Conservation (phyloP, 2,329 filamentous ascomycete species). For the Cercospora sp. region DNA sequence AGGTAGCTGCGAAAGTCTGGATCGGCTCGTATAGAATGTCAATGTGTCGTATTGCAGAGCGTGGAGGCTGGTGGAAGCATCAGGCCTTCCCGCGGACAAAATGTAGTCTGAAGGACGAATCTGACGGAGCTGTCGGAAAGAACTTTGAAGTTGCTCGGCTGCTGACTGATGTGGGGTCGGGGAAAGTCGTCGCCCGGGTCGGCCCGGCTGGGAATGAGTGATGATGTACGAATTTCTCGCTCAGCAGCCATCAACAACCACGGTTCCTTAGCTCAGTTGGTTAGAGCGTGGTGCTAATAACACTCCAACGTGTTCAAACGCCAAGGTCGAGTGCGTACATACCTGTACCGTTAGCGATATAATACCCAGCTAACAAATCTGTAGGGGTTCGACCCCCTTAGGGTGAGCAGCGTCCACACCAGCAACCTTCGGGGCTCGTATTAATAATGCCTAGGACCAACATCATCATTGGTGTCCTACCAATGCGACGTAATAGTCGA, state of each 20-base stretch:
- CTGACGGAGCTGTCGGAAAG: not conserved
- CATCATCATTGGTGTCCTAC: not conserved
- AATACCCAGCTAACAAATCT: no score
- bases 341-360: no score
- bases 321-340: not conserved
- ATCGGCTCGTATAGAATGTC: no score
- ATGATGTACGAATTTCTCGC: not conserved
- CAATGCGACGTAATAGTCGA: not conserved
- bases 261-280: not conserved
- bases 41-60: not conserved
- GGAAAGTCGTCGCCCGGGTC: not conserved
- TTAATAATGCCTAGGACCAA: no score
- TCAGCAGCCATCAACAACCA: not conserved
- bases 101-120: not conserved
- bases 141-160: not conserved
- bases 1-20: no score
- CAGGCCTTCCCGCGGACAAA: not conserved
- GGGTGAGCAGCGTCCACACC: not conserved
- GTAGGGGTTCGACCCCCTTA: not conserved
- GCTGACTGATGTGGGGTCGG: not conserved
- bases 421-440: no score
- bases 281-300: conserved; percentile 1
- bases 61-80: not conserved
- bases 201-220: not conserved
- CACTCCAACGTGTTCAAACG: not conserved